Base-by-base conservation (phyloP, 345 rosid genomes). In the Alliaria petiolata region DNA sequence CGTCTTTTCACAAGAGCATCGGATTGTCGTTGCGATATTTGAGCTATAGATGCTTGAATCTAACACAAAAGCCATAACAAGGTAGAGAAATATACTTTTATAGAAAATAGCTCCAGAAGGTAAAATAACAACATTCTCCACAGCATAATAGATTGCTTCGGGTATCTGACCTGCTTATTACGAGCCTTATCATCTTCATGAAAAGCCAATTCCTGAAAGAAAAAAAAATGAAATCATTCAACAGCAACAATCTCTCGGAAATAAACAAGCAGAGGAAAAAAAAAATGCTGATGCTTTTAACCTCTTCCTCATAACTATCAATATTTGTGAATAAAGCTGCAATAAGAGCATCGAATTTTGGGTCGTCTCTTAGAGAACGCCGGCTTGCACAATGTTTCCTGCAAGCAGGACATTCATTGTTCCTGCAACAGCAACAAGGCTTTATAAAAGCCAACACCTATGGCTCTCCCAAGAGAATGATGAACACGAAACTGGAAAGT, bases 11-110 rank as follows among this genome's bases (percentile, higher is more conserved):
- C 92, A 13, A 91, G 83, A 70, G 96, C 98, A 80, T 91, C 97
- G 35, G 96, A 82, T 76, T 93, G 98, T 51, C 87, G 71, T 76
- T 85, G 96, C 50, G 85, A 82, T 79, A 91, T 83, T 73, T 93
- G 84, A 56, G 98, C 98, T 67, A 93, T 93, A 40, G 97, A 89
- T 78, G 86, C 97, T 88, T 93, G 98, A 78, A 93, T 93, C 98
- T 93, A n/a, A 80, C 65, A 80, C 52, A 72, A 74, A 30, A 54
- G 55, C 60, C 65, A 72, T 22, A 65, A 49, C 51, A n/a, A 25
- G 33, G 56, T 44, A 61, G 12, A 25, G 28, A 36, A 28, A 13
- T 12, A 53, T 10, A 35, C 8, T 1, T 13, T 2, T n/a, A n/a
- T n/a, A 44, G 31, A 36, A 50, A 0, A 8, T 26, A 45, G 14